Percentiles rank a stretch among this genome's conserved stretches.
phyloP scores from a whole-genome alignment of 176 grass and related monocot species.

The Stipa capillata region DNA sequence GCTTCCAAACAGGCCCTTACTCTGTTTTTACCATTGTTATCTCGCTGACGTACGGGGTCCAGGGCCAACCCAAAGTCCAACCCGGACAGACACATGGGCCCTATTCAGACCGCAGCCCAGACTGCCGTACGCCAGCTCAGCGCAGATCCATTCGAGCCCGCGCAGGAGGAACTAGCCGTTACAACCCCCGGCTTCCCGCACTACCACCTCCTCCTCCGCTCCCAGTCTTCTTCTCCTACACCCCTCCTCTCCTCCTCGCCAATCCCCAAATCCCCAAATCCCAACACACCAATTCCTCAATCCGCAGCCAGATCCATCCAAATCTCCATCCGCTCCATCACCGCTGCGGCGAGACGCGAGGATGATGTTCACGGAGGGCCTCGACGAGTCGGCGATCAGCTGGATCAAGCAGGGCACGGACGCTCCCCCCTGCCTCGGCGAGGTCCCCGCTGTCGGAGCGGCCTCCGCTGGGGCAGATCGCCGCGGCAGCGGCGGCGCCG shows the following conservation, averaged over 20 bases:
- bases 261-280: constrained; percentile 12
- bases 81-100: not conserved
- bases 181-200: not conserved
- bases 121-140: not conserved
- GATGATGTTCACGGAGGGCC: constrained; percentile 92
- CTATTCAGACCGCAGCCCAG: not conserved
- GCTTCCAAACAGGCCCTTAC: too few species aligned
- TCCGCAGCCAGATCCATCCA: not conserved
- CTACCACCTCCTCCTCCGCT: constrained; percentile 1
- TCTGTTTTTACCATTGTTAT: too few species aligned
- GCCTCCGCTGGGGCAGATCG: constrained; percentile 17
- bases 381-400: constrained; percentile 87
- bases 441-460: constrained; percentile 60
- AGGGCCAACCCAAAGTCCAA: not conserved
- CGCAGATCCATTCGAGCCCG: constrained; percentile 29
- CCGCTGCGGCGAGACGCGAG: too few species aligned
- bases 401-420: constrained; percentile 73
- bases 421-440: not conserved
- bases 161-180: constrained; percentile 60
- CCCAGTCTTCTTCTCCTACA: not conserved
- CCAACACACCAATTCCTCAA: not conserved
- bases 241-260: too few species aligned
- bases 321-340: not conserved
- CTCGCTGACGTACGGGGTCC: not conserved
- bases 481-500: not conserved